These are phyloP conservation scores for Amesomyces nigricolor DNA, from an alignment of 2,329 filamentous ascomycete genomes.

Conservation along the genomic window DNA sequence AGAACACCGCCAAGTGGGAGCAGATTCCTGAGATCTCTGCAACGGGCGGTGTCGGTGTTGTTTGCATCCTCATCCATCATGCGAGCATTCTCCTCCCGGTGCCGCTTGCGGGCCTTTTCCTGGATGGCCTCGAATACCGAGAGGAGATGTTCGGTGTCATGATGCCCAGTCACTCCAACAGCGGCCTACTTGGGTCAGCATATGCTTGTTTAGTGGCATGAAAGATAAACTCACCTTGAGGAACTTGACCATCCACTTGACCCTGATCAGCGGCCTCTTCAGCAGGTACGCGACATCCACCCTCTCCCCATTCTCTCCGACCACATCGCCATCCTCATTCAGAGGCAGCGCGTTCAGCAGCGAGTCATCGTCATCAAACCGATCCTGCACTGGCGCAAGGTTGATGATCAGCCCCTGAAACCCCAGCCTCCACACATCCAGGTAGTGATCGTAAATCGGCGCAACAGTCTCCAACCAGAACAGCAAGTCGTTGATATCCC, in stretches of 20 bases:
- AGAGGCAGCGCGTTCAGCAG: slow-evolving; percentile 53
- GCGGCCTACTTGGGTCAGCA: slow-evolving; percentile 45
- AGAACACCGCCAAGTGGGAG: slow-evolving; percentile 62
- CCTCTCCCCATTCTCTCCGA: slow-evolving; percentile 73
- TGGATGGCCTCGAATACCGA: slow-evolving; percentile 66
- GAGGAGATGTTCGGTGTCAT: slow-evolving; percentile 53
- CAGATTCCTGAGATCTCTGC: slow-evolving; percentile 73
- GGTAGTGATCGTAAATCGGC: slow-evolving; percentile 76
- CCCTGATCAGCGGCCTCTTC: slow-evolving; percentile 77
- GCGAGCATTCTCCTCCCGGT: slow-evolving; percentile 63
- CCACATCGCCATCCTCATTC: slow-evolving; percentile 60
- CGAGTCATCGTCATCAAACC: slow-evolving; percentile 53
- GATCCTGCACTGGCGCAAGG: slow-evolving; percentile 61
- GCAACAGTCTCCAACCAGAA: slow-evolving; percentile 76
- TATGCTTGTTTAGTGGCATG: background rate
- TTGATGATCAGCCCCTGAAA: slow-evolving; percentile 95
- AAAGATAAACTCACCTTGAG: slow-evolving; percentile 55
- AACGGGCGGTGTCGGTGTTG: slow-evolving; percentile 73
- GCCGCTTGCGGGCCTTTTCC: slow-evolving; percentile 63
- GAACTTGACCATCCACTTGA: slow-evolving; percentile 83
- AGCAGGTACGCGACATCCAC: slow-evolving; percentile 92
- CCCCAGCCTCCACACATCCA: slow-evolving; percentile 83
- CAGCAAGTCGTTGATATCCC: slow-evolving; percentile 65
- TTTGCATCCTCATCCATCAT: slow-evolving; percentile 77
- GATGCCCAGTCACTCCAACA: slow-evolving; percentile 48